Percentiles rank a stretch among this genome's conserved stretches.
Conservation (phyloP, 176 grass and related monocot species). For the Oropetium thomaeum region DNA sequence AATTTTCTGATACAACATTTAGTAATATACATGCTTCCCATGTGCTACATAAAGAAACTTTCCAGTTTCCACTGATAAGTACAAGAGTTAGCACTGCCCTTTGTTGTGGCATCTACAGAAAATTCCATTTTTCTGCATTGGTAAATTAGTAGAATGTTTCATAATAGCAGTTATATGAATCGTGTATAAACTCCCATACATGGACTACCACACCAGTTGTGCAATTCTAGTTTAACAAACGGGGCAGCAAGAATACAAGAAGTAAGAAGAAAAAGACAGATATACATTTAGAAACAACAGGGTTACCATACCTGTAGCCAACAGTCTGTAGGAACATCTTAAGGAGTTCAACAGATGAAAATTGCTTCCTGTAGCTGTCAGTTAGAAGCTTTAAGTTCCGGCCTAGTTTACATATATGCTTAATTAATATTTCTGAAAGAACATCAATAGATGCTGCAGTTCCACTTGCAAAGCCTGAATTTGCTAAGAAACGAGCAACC, state of each 20-base stretch:
- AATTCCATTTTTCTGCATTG: neutral
- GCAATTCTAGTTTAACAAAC: neutral
- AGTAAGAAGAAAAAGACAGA: constrained; percentile 25
- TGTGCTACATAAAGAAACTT: neutral
- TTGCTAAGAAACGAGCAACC: constrained; percentile 52
- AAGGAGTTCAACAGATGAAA: constrained; percentile 84
- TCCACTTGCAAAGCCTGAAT: constrained; percentile 57
- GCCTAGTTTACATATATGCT: constrained; percentile 71
- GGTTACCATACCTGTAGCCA: constrained; percentile 64
- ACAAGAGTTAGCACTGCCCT: neutral
- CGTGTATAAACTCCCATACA: neutral
- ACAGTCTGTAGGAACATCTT: constrained; percentile 92
- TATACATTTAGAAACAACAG: constrained; percentile 7
- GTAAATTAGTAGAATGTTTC: constrained; percentile 21
- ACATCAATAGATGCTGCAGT: constrained; percentile 70
- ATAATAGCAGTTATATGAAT: constrained; percentile 17
- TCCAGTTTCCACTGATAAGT: neutral
- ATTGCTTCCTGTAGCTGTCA: constrained; percentile 90
- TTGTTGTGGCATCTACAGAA: neutral
- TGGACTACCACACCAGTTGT: constrained; percentile 20
- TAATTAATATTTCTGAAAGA: constrained; percentile 75
- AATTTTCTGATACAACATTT: neutral
- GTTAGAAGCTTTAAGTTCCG: constrained; percentile 70
- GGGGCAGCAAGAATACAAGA: neutral
- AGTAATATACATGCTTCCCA: neutral